Percentiles rank a stretch among this genome's conserved stretches.
Evolutionary conservation across 495 filamentous ascomycete species (phyloP).

Genomic region (Xanthoparmelia taractica): DNA sequence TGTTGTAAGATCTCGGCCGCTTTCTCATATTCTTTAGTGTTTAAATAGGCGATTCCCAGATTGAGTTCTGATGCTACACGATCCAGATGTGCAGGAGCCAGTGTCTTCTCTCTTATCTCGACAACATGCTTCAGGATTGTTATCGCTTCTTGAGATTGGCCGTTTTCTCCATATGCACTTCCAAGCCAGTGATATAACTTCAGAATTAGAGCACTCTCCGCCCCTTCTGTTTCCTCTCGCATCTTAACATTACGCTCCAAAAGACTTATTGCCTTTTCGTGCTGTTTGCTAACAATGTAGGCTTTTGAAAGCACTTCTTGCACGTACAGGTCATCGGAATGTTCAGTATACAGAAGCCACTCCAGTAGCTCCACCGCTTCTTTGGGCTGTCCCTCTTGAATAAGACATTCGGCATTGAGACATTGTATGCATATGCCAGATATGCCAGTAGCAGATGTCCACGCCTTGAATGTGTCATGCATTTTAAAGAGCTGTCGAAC

Average conservation of each 20-base stretch:
- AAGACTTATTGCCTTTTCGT: conserved; percentile 19
- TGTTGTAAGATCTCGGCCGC: not conserved
- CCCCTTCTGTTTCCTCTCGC: conserved; percentile 17
- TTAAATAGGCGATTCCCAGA: not conserved
- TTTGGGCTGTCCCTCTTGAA: conserved; percentile 24
- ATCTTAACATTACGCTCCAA: conserved; percentile 28
- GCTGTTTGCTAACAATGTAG: conserved; percentile 22
- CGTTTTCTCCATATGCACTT: not conserved
- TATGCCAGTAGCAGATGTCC: conserved; percentile 7
- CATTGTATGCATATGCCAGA: conserved; percentile 26
- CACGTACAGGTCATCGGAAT: not conserved
- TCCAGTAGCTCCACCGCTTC: conserved; percentile 23
- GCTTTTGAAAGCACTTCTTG: not conserved
- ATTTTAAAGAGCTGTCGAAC: not conserved
- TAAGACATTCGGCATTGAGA: conserved; percentile 29
- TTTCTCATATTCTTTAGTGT: not conserved
- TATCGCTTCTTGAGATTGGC: not conserved
- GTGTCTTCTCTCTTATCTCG: not conserved
- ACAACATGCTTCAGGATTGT: not conserved
- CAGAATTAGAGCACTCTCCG: conserved; percentile 24
- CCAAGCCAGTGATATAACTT: not conserved
- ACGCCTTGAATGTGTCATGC: not conserved
- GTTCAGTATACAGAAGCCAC: conserved; percentile 28
- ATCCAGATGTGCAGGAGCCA: not conserved
- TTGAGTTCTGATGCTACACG: not conserved